phyloP scores from a whole-genome alignment of 495 filamentous ascomycete species.

The Chaetomium tenue region DNA sequence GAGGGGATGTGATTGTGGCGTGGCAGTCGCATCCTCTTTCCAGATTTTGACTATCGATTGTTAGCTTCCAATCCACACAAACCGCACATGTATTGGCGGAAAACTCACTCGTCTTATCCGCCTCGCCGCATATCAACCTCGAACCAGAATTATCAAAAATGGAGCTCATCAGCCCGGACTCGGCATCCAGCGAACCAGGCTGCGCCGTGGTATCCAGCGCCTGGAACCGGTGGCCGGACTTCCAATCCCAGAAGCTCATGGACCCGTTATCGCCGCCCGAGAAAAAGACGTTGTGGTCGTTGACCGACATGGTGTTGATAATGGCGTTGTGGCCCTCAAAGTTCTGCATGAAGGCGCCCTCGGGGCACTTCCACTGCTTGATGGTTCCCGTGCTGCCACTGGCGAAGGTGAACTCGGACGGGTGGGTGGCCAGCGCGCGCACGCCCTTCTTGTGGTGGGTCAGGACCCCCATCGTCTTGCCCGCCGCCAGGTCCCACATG shows the following conservation, averaged over 20 bases:
- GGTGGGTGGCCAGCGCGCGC: constrained; percentile 79
- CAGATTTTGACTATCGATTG: constrained; percentile 75
- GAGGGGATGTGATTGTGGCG: constrained; percentile 84
- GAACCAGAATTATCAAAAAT: constrained; percentile 88
- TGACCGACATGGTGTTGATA: constrained; percentile 91
- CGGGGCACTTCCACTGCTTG: constrained; percentile 99
- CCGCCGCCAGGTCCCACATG: constrained; percentile 94
- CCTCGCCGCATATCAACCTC: constrained; percentile 87
- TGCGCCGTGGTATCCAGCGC: constrained; percentile 84
- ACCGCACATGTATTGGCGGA: background rate
- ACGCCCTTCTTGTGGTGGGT: constrained; percentile 99
- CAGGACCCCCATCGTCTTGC: constrained; percentile 91
- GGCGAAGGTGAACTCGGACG: constrained; percentile 94
- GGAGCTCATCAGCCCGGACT: constrained; percentile 88
- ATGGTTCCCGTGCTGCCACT: constrained; percentile 87
- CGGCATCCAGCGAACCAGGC: constrained; percentile 89
- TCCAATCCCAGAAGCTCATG: constrained; percentile 99
- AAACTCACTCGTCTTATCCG: constrained; percentile 82
- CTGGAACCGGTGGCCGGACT: constrained; percentile 90
- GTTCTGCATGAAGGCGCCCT: constrained; percentile 99
- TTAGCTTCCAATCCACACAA: constrained; percentile 26
- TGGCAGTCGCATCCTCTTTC: constrained; percentile 87
- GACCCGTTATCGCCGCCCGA: constrained; percentile 95
- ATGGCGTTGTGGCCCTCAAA: constrained; percentile 96
- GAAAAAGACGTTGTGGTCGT: constrained; percentile 93